Percentiles rank a stretch among this genome's conserved stretches.
phyloP scores from a whole-genome alignment of 1,139 yeast species.

The Yamadazyma triangularis region DNA sequence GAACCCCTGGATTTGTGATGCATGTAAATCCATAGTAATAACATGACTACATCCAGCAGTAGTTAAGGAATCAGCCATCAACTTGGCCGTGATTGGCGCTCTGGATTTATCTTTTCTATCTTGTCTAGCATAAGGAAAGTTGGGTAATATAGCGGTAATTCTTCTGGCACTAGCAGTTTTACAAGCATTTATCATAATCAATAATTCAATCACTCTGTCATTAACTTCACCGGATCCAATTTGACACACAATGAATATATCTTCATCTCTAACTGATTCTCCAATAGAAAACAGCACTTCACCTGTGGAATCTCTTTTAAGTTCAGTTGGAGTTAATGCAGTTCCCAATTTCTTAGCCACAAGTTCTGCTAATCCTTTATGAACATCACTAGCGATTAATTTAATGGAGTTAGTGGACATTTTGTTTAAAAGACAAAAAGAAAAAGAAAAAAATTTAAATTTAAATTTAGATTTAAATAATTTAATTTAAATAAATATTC shows the following conservation, averaged over 20 bases:
- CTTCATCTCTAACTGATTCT: conserved; percentile 96
- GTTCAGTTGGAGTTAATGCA: conserved; percentile 59
- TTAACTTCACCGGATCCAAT: conserved; percentile 91
- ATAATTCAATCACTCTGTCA: conserved; percentile 75
- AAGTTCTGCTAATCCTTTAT: conserved; percentile 76
- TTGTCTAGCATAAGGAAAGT: conserved; percentile 80
- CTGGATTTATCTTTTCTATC: conserved; percentile 78
- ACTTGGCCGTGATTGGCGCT: conserved; percentile 78
- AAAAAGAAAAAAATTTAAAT: too few species aligned
- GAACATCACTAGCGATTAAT: conserved; percentile 85
- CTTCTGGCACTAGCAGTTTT: conserved; percentile 75
- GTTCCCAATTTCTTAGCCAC: conserved; percentile 65
- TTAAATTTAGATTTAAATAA: too few species aligned
- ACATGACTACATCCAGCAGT: conserved; percentile 83
- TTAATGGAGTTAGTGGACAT: conserved; percentile 86
- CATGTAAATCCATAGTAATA: conserved; percentile 79
- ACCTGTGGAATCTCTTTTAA: conserved; percentile 66
- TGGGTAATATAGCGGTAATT: conserved; percentile 75
- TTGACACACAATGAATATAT: conserved; percentile 76
- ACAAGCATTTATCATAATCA: conserved; percentile 73
- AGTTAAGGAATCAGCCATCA: conserved; percentile 69
- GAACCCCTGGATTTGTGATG: conserved; percentile 82
- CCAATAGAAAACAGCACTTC: conserved; percentile 90
- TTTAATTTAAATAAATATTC: too few species aligned
- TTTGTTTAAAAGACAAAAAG: too few species aligned